Conservation (phyloP, 345 rosid genomes). For the Eucalyptus sp. region DNA sequence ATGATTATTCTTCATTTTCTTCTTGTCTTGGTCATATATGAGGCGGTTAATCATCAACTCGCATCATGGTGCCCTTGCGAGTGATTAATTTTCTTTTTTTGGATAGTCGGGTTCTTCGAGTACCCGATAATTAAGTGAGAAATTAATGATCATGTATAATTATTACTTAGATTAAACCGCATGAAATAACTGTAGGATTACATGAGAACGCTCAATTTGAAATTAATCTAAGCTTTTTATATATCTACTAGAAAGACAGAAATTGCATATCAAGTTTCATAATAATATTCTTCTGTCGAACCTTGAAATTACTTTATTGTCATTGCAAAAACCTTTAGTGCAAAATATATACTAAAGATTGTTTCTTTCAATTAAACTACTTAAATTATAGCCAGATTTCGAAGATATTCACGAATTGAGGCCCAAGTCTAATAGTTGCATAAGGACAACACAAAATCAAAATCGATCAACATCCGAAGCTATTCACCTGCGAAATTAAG, state of each 20-base stretch:
- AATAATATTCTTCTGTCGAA: background rate
- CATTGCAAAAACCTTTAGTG: background rate
- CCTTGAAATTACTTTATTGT: background rate
- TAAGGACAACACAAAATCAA: no score
- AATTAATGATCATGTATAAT: background rate
- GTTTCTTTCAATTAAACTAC: background rate
- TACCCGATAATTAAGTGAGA: background rate
- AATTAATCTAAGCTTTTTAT: no score
- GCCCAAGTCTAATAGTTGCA: background rate
- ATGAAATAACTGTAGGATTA: no score
- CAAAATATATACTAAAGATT: background rate
- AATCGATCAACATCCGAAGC: background rate
- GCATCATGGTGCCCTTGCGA: background rate
- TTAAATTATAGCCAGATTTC: no score
- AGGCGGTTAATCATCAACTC: background rate
- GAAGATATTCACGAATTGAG: background rate
- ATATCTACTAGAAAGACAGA: no score
- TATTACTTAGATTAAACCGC: background rate
- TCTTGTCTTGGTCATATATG: background rate
- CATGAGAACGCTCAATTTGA: background rate
- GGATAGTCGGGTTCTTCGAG: fast-evolving
- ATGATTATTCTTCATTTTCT: background rate
- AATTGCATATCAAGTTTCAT: background rate
- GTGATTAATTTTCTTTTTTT: background rate
- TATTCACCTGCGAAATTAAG: no score